Conservation (phyloP, 108 stramenopile species). For the Aurantiochytrium sp. region DNA sequence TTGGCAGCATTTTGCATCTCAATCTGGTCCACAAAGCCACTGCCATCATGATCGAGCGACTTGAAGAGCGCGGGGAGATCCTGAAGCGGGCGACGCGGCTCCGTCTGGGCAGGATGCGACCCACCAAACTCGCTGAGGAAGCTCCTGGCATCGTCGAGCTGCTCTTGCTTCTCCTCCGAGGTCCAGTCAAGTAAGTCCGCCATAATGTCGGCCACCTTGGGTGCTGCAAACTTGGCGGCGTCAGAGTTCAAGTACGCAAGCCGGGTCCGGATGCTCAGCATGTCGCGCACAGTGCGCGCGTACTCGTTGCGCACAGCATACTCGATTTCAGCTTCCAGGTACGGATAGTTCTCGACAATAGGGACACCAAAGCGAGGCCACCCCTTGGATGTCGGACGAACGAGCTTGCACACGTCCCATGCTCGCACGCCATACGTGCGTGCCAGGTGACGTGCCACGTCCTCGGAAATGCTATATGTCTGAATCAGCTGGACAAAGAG, state of each 20-base stretch:
- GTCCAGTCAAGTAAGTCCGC: slow-evolving; percentile 78
- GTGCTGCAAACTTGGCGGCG: slow-evolving; percentile 66
- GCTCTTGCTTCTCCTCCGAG: not conserved
- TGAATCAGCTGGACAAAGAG: slow-evolving; percentile 54
- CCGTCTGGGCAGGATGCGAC: not conserved
- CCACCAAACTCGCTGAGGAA: slow-evolving; percentile 6
- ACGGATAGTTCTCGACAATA: slow-evolving; percentile 67
- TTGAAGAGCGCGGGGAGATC: not conserved
- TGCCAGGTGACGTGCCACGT: slow-evolving; percentile 77
- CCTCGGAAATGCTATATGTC: slow-evolving; percentile 68
- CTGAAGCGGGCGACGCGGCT: not conserved
- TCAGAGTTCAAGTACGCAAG: slow-evolving; percentile 87
- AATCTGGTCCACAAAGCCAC: not conserved
- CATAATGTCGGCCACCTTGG: slow-evolving; percentile 84
- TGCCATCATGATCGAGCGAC: not conserved
- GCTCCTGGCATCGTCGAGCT: slow-evolving; percentile 7
- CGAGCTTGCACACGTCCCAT: slow-evolving; percentile 67
- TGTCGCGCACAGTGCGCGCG: slow-evolving; percentile 84
- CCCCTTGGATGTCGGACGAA: not conserved
- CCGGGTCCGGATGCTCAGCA: slow-evolving; percentile 80
- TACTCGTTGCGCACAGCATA: slow-evolving; percentile 85
- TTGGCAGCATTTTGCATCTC: not conserved
- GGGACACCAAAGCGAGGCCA: not conserved
- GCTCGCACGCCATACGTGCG: slow-evolving; percentile 80
- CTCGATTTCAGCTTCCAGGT: slow-evolving; percentile 80